A percentile compares a stretch with the other conserved stretches of the same genome.
These are phyloP conservation scores for Vaccinium vitisidaea DNA, from an alignment of 148 eudicot genomes.

Conservation along the genomic window DNA sequence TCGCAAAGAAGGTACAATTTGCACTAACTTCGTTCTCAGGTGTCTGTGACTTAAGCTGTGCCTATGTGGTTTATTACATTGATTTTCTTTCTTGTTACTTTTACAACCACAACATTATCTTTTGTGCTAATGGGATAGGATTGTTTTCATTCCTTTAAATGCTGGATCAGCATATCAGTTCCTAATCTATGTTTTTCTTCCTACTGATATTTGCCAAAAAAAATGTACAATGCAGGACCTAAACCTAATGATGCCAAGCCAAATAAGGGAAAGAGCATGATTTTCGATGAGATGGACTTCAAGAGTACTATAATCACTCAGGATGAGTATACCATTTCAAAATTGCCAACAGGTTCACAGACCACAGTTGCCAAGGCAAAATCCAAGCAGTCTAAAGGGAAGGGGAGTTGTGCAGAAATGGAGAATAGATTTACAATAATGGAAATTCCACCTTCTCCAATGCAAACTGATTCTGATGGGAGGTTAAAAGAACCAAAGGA, in stretches of 20 bases:
- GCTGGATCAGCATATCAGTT: not conserved
- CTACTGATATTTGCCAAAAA: slow-evolving; percentile 26
- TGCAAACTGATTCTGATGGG: slow-evolving; percentile 13
- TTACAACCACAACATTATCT: not conserved
- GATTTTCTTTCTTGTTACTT: not conserved
- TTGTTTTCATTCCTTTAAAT: not conserved
- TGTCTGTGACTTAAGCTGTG: not conserved
- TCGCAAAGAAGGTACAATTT: slow-evolving; percentile 37
- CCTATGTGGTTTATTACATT: not conserved
- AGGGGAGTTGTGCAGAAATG: slow-evolving; percentile 21
- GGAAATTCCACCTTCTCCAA: slow-evolving; percentile 24
- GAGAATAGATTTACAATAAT: slow-evolving; percentile 19
- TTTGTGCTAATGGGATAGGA: not conserved
- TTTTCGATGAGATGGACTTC: slow-evolving; percentile 52
- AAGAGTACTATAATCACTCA: slow-evolving; percentile 59
- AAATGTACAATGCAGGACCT: slow-evolving; percentile 46
- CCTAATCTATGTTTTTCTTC: slow-evolving; percentile 1
- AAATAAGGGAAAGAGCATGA: slow-evolving; percentile 34
- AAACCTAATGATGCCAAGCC: slow-evolving; percentile 32
- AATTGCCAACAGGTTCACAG: slow-evolving; percentile 22
- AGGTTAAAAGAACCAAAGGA: slow-evolving; percentile 18
- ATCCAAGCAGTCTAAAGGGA: slow-evolving; percentile 28
- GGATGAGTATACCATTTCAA: slow-evolving; percentile 69
- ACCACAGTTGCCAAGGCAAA: slow-evolving; percentile 28
- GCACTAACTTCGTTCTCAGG: not conserved